Percentiles rank a stretch among this genome's conserved stretches.
Evolutionary conservation across 1,139 yeast genomes (phyloP).

Genomic region (Lodderomyces jiufengensis): DNA sequence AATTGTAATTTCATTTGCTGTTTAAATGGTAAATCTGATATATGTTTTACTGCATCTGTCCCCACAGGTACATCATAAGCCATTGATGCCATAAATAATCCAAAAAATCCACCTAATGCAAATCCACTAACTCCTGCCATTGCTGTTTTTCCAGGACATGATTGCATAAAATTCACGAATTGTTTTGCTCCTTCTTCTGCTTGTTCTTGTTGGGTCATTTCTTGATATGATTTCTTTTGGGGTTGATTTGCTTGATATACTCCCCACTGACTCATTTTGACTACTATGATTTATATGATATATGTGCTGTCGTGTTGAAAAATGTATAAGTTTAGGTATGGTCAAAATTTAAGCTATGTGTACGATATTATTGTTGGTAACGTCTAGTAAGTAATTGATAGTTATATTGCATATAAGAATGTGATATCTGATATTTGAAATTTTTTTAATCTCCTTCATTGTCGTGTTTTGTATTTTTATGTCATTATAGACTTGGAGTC

Average conservation of each 20-base stretch:
- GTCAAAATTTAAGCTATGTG: too few species aligned
- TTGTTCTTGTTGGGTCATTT: constrained; percentile 89
- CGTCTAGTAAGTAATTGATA: too few species aligned
- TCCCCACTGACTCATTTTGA: constrained; percentile 17
- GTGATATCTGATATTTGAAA: too few species aligned
- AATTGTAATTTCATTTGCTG: constrained; percentile 93
- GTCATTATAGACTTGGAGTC: too few species aligned
- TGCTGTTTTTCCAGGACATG: constrained; percentile 92
- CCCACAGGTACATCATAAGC: constrained; percentile 81
- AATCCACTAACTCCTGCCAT: constrained; percentile 95
- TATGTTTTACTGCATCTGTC: constrained; percentile 47
- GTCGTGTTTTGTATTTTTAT: too few species aligned
- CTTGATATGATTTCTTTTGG: constrained; percentile 46
- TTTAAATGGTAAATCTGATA: constrained; percentile 82
- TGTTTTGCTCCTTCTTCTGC: constrained; percentile 88
- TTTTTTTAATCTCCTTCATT: too few species aligned
- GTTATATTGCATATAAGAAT: too few species aligned
- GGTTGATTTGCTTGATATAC: constrained; percentile 21
- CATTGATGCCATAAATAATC: constrained; percentile 94
- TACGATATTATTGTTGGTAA: too few species aligned
- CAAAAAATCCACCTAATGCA: constrained; percentile 93
- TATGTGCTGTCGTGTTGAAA: too few species aligned
- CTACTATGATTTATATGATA: too few species aligned
- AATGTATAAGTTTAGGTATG: too few species aligned
- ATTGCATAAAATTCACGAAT: constrained; percentile 80